Conservation (phyloP, 1,284 basidiomycete genomes). For the Cryptococcus depauperatus region DNA sequence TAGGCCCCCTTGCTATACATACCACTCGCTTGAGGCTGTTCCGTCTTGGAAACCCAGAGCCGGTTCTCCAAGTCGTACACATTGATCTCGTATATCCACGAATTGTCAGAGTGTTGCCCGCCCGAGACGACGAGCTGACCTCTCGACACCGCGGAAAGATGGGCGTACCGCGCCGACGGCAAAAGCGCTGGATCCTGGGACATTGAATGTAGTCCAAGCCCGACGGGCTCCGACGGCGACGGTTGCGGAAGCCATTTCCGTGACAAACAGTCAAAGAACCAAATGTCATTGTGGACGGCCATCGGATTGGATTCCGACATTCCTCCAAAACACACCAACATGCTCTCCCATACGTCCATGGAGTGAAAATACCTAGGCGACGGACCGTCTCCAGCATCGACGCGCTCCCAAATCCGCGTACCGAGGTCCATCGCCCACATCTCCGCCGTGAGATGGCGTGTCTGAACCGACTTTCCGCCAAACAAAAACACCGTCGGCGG, state of each 20-base stretch:
- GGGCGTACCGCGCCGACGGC: conserved; percentile 79
- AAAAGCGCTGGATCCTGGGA: conserved; percentile 44
- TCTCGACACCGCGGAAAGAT: conserved; percentile 73
- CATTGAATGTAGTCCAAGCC: background rate
- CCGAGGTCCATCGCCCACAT: conserved; percentile 78
- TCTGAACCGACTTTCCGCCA: conserved; percentile 78
- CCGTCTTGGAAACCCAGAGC: conserved; percentile 63
- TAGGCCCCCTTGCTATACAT: conserved; percentile 82
- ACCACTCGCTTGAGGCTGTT: conserved; percentile 57
- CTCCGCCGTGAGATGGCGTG: conserved; percentile 77
- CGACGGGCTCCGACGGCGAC: conserved; percentile 6
- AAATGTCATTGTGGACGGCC: conserved; percentile 72
- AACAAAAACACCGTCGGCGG: conserved; percentile 46
- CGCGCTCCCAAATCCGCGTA: conserved; percentile 65
- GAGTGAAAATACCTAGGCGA: conserved; percentile 83
- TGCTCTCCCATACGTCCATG: conserved; percentile 78
- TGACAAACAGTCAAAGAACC: conserved; percentile 67
- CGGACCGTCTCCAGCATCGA: conserved; percentile 52
- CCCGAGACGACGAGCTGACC: conserved; percentile 85
- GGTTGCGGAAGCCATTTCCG: conserved; percentile 57
- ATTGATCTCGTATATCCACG: conserved; percentile 79
- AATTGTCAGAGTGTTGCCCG: conserved; percentile 64
- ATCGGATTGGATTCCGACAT: conserved; percentile 61
- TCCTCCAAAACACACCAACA: conserved; percentile 82
- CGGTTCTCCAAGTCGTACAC: conserved; percentile 67